Evolutionary conservation across 148 eudicot genomes (phyloP).

Genomic region (Persicaria tinctoria): DNA sequence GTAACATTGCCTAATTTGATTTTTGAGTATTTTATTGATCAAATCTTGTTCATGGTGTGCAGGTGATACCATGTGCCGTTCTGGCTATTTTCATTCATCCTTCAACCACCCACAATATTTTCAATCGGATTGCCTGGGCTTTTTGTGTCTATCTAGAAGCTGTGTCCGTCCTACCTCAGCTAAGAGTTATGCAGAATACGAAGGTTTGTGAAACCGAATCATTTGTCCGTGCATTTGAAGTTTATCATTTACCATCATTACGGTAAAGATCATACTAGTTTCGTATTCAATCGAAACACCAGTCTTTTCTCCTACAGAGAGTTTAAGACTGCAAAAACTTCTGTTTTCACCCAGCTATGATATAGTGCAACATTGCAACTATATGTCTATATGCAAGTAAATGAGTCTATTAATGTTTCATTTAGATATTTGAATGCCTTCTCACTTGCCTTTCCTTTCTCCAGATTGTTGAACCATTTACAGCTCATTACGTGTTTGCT

Average conservation of each 20-base stretch:
- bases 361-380: no score
- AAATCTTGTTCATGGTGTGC: background rate
- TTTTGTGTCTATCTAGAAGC: conserved; percentile 22
- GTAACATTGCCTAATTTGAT: background rate
- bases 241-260: background rate
- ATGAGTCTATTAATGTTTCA: background rate
- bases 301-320: background rate
- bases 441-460: background rate
- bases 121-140: conserved; percentile 21
- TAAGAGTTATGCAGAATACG: conserved; percentile 22
- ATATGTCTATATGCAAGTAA: background rate
- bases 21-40: background rate
- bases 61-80: conserved; percentile 20
- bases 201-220: conserved; percentile 8
- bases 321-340: background rate
- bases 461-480: conserved; percentile 49
- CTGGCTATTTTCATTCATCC: conserved; percentile 14
- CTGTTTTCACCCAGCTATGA: background rate
- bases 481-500: conserved; percentile 49
- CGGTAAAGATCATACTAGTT: background rate
- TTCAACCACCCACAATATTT: conserved; percentile 18
- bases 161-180: conserved; percentile 18
- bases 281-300: background rate
- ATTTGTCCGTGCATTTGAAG: background rate
- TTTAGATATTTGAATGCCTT: background rate